Evolutionary conservation across 2,329 filamentous ascomycete species (phyloP).

Genomic region (Lasiodiplodia sp.): DNA sequence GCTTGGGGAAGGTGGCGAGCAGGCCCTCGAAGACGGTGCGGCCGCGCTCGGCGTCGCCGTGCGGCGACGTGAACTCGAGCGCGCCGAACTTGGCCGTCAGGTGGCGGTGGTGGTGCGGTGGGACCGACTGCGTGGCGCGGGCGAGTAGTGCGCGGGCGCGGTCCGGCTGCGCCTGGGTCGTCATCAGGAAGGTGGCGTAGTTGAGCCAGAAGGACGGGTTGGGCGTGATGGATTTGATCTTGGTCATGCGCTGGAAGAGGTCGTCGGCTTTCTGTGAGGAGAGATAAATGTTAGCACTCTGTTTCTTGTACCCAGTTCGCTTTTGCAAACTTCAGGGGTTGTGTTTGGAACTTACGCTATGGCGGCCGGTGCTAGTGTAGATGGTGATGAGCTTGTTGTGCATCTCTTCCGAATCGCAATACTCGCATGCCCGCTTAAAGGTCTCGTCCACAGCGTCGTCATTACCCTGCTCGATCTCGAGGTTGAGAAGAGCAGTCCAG

Average conservation of each 20-base stretch:
- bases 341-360: constrained; percentile 66
- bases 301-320: constrained; percentile 21
- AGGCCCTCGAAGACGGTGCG: constrained; percentile 94
- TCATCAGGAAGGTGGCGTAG: constrained; percentile 92
- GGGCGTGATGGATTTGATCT: constrained; percentile 81
- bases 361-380: constrained; percentile 90
- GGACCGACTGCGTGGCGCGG: constrained; percentile 84
- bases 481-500: constrained; percentile 92
- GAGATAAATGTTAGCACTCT: constrained; percentile 31
- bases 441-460: constrained; percentile 83
- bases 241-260: constrained; percentile 84
- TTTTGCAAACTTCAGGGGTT: neutral
- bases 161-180: constrained; percentile 71
- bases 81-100: constrained; percentile 88
- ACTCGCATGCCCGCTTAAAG: constrained; percentile 91
- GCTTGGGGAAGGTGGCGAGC: constrained; percentile 83
- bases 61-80: constrained; percentile 84
- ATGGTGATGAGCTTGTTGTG: constrained; percentile 91
- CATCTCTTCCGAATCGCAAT: constrained; percentile 90
- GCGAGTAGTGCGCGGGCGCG: constrained; percentile 79
- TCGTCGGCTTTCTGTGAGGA: constrained; percentile 79
- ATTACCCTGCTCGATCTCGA: constrained; percentile 89
- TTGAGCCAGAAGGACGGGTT: constrained; percentile 87
- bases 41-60: constrained; percentile 87
- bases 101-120: constrained; percentile 71